Evolutionary conservation across 2,329 filamentous ascomycete genomes (phyloP).

Genomic region (Tolypocladium amazonense): DNA sequence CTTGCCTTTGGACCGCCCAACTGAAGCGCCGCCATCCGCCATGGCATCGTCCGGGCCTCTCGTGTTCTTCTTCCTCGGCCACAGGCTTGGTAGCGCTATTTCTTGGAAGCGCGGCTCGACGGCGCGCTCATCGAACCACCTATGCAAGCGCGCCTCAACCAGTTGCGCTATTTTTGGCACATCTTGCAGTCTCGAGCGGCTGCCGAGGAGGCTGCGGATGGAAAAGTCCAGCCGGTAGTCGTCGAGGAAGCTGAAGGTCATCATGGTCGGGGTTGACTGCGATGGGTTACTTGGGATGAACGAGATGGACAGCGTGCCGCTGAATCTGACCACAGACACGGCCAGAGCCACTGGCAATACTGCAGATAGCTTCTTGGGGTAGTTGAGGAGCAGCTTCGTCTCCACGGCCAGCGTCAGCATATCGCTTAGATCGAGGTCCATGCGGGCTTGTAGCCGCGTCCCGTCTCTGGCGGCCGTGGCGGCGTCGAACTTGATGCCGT

Average conservation of each 20-base stretch:
- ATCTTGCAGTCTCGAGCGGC: conserved; percentile 69
- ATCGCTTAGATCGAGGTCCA: conserved; percentile 95
- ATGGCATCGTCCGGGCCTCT: conserved; percentile 56
- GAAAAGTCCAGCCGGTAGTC: conserved; percentile 80
- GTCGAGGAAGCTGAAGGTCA: conserved; percentile 89
- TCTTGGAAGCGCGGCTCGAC: conserved; percentile 83
- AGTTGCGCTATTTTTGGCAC: conserved; percentile 83
- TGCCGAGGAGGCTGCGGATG: conserved; percentile 69
- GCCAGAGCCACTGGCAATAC: conserved; percentile 85
- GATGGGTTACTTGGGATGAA: conserved; percentile 71
- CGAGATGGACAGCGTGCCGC: conserved; percentile 84
- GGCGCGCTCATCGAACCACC: conserved; percentile 80
- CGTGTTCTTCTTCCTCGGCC: conserved; percentile 78
- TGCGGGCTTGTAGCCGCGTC: conserved; percentile 76
- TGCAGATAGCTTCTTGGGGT: conserved; percentile 79
- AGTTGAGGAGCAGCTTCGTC: conserved; percentile 89
- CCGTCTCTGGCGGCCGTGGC: conserved; percentile 48
- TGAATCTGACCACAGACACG: conserved; percentile 88
- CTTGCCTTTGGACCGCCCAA: conserved; percentile 42
- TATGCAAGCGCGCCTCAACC: conserved; percentile 67
- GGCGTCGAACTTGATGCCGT: conserved; percentile 39
- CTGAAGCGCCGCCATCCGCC: conserved; percentile 33
- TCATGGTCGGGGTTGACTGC: conserved; percentile 67
- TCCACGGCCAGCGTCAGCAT: conserved; percentile 92
- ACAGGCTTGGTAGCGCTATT: conserved; percentile 70